These are phyloP conservation scores for Saksenaea vasiformis DNA, from an alignment of 371 early-diverging fungal species.

Conservation along the genomic window DNA sequence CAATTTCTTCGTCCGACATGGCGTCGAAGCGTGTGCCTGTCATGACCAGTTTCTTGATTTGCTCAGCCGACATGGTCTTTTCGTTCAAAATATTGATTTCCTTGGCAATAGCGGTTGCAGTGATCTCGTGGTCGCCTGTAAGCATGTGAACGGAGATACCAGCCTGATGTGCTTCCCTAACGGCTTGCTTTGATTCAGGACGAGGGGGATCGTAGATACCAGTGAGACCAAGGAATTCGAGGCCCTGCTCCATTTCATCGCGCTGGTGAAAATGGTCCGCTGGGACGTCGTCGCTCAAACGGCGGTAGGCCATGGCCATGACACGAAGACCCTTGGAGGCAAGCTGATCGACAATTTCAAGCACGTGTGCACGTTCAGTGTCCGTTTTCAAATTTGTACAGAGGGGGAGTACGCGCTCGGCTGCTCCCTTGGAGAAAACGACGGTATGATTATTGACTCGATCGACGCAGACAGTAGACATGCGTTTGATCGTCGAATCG, in stretches of 20 bases:
- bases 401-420: slow-evolving; percentile 43
- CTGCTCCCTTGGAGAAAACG: slow-evolving; percentile 70
- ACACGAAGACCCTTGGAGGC: slow-evolving; percentile 51
- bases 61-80: slow-evolving; percentile 29
- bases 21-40: slow-evolving; percentile 81
- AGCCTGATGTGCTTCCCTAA: slow-evolving; percentile 81
- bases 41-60: slow-evolving; percentile 67
- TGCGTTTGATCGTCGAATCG: slow-evolving; percentile 80
- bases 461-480: slow-evolving; percentile 49
- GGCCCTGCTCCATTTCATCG: slow-evolving; percentile 60
- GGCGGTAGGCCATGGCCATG: slow-evolving; percentile 60
- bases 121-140: slow-evolving; percentile 90
- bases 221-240: slow-evolving; percentile 84
- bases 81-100: slow-evolving; percentile 80
- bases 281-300: slow-evolving; percentile 18
- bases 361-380: slow-evolving; percentile 12
- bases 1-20: slow-evolving; percentile 77
- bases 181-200: slow-evolving; percentile 67
- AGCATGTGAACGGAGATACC: slow-evolving; percentile 95
- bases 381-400: slow-evolving; percentile 18
- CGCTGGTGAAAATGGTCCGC: slow-evolving; percentile 38
- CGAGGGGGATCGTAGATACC: slow-evolving; percentile 93
- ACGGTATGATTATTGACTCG: slow-evolving; percentile 43
- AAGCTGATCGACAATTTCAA: slow-evolving; percentile 22
- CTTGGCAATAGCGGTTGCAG: slow-evolving; percentile 87